Percentiles rank a stretch among this genome's conserved stretches.
Evolutionary conservation across 768 basidiomycete species (phyloP).

Genomic region (Auriscalpium microsporum): DNA sequence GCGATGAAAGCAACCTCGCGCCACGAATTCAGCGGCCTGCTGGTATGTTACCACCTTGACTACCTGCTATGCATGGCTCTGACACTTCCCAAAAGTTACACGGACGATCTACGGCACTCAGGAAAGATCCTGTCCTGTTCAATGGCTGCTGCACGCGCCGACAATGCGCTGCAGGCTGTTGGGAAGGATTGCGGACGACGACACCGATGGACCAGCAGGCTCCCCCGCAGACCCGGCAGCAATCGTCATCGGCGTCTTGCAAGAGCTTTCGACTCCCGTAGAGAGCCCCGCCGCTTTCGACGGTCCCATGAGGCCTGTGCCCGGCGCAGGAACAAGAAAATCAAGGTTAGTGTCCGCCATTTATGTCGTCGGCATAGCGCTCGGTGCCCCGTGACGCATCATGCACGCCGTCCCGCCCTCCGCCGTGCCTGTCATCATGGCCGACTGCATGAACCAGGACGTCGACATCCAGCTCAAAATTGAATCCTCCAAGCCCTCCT

Average conservation of each 20-base stretch:
- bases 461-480: conserved; percentile 94
- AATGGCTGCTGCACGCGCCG: no score
- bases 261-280: conserved; percentile 49
- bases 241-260: conserved; percentile 27
- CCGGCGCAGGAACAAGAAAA: conserved; percentile 92
- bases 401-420: conserved; percentile 80
- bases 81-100: no score
- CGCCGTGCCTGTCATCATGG: conserved; percentile 75
- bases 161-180: no score
- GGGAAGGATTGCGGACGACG: no score
- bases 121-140: no score
- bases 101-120: no score
- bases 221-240: conserved; percentile 24
- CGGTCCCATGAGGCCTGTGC: conserved; percentile 90
- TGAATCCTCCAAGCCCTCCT: conserved; percentile 89
- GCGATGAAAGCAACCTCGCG: no score
- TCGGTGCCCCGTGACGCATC: conserved; percentile 84
- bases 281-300: conserved; percentile 72
- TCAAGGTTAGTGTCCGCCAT: conserved; percentile 60
- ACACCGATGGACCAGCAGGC: conserved; percentile 45
- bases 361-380: conserved; percentile 82
- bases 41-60: no score
- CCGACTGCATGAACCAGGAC: conserved; percentile 82
- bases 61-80: no score
- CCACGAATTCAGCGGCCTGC: no score